Conservation (phyloP, 371 early-diverging fungal species). For the Cokeromyces recurvatus region DNA sequence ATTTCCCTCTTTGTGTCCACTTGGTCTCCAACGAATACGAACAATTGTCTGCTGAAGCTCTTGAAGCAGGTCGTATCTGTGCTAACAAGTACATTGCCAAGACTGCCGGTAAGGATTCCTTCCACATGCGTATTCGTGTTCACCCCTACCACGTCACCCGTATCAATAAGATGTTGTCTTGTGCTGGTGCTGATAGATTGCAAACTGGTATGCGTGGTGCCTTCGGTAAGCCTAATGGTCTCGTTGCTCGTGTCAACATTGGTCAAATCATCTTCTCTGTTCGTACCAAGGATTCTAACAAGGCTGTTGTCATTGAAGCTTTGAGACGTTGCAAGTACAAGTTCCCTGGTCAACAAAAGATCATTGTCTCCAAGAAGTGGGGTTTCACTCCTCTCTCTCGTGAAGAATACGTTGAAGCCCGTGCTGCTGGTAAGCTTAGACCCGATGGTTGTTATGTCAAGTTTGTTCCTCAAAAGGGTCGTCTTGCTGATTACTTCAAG, state of each 20-base stretch:
- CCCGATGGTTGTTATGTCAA: constrained; percentile 98
- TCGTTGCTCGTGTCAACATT: constrained; percentile 99
- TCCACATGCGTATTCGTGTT: constrained; percentile 99
- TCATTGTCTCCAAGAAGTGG: constrained; percentile 99
- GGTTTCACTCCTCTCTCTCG: constrained; percentile 99
- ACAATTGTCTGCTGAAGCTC: constrained; percentile 99
- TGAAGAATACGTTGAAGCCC: constrained; percentile 86
- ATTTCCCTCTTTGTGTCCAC: constrained; percentile 97
- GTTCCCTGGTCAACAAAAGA: constrained; percentile 99
- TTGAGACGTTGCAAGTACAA: constrained; percentile 98
- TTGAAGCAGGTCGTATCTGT: constrained; percentile 99
- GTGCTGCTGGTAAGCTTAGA: constrained; percentile 78
- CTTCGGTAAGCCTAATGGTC: constrained; percentile 99
- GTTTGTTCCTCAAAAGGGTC: constrained; percentile 90
- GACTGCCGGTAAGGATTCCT: constrained; percentile 98
- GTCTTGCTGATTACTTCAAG: constrained; percentile 62
- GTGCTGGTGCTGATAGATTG: constrained; percentile 99
- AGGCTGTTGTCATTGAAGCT: constrained; percentile 95
- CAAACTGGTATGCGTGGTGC: constrained; percentile 99
- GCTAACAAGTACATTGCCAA: constrained; percentile 99
- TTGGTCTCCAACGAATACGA: constrained; percentile 98
- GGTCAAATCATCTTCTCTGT: constrained; percentile 98
- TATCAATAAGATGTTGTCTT: constrained; percentile 99
- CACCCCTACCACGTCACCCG: constrained; percentile 99
- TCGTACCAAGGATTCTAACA: constrained; percentile 97